Conservation (phyloP, 2,329 filamentous ascomycete species). For the Whalleya microplaca region DNA sequence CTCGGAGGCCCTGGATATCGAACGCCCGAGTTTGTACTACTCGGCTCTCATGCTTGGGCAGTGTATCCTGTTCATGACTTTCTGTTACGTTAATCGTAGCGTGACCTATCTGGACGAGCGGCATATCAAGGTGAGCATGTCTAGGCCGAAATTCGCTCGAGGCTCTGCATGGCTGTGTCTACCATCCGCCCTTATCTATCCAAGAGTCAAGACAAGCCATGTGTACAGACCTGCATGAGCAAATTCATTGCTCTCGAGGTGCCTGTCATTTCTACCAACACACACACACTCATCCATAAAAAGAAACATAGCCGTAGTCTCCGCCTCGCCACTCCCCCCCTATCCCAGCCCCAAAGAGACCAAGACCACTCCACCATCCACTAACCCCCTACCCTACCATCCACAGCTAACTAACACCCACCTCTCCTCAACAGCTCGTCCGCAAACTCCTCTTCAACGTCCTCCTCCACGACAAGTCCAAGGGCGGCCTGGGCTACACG, state of each 20-base stretch:
- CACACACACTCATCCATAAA: no score
- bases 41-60: conserved; percentile 64
- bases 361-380: no score
- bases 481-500: conserved; percentile 63
- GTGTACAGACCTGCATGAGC: no score
- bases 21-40: conserved; percentile 60
- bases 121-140: conserved; percentile 51
- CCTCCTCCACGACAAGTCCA: conserved; percentile 62
- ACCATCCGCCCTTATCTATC: neutral
- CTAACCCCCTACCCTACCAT: neutral
- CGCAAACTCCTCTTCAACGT: conserved; percentile 64
- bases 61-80: conserved; percentile 65
- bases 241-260: no score
- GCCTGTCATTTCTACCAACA: no score
- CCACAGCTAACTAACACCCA: neutral
- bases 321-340: neutral
- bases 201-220: no score
- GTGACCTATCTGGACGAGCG: conserved; percentile 45
- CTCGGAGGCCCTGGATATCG: conserved; percentile 61
- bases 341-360: neutral
- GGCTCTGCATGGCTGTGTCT: conserved; percentile 13
- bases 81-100: conserved; percentile 50
- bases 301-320: no score
- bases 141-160: conserved; percentile 5
- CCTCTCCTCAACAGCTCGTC: conserved; percentile 31